Base-by-base conservation (phyloP, 2,329 filamentous ascomycete genomes). In the Coniochaeta hoffmannii region DNA sequence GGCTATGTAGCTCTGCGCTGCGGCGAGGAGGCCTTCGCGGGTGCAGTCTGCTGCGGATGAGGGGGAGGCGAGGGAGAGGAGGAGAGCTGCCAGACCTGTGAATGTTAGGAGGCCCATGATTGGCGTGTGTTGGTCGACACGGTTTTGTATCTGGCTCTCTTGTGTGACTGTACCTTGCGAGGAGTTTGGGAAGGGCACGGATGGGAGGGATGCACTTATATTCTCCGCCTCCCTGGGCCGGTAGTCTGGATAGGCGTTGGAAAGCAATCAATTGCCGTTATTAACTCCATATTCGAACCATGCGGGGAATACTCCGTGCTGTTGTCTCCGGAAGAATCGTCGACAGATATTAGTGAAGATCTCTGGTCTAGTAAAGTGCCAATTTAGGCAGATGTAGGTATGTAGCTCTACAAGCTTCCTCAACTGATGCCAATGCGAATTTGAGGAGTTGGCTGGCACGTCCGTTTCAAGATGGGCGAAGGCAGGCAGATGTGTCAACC, bases 1-100 rank as follows among this genome's bases (percentile, higher is more conserved):
- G 19, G 53, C 57, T 30, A 60, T 34, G 50, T 59, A 56, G 41
- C 54, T 54, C 24, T 55, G 34, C 1, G 55, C 49, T 10, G 52
- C 52, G 9, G 56, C 49, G 35, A 58, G 36, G 22, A 60, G 49
- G n/a, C 11, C 26, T 17, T 31, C 49, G 49, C 49, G 49, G 2
- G 49, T 51, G 31, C 49, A 51, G 31, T 19, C 49, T 12, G 49
- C 49, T 31, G 49, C 49, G 8, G 6, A 7, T 2, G 41, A 46
- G 19, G 22, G 4, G 19, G n/a, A 3, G 22, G 22, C n/a, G 24
- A 46, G 7, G 4, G 41, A 26, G 22, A 46, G 41, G 11, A 46
- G 41, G 11, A 4, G 36, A 41, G 4, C 19, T 41, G 17, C 36
- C n/a, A n/a, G 30, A 12, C 7, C 12, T 32, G 30, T 26, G 22